phyloP scores from a whole-genome alignment of 371 early-diverging fungal genomes.

The Saksenaea vasiformis region DNA sequence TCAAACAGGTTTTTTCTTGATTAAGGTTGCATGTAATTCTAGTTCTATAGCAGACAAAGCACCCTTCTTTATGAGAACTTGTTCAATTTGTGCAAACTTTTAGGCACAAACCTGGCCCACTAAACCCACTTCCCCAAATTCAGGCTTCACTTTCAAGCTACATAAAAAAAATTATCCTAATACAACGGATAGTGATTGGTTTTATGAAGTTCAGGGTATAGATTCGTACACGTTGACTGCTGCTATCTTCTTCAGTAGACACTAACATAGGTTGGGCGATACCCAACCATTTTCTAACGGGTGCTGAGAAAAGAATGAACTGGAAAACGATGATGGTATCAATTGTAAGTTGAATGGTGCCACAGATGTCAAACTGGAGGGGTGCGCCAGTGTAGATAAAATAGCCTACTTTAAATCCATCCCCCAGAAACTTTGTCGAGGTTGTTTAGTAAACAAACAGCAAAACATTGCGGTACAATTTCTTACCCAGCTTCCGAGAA shows the following conservation, averaged over 20 bases:
- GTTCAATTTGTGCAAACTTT: too few relatives aligned
- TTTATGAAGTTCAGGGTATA: not conserved
- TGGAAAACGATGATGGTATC: slow-evolving; percentile 59
- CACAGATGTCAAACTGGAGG: slow-evolving; percentile 67
- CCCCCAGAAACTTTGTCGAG: slow-evolving; percentile 54
- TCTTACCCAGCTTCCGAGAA: slow-evolving; percentile 44
- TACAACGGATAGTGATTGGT: too few relatives aligned
- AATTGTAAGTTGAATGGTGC: slow-evolving; percentile 61
- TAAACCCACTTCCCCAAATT: too few relatives aligned
- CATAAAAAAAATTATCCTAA: too few relatives aligned
- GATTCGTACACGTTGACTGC: not conserved
- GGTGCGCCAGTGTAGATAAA: slow-evolving; percentile 58
- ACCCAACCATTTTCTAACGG: slow-evolving; percentile 14
- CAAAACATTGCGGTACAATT: not conserved
- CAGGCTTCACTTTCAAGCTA: too few relatives aligned
- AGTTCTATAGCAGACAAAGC: too few relatives aligned
- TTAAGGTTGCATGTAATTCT: too few relatives aligned
- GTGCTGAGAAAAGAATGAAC: slow-evolving; percentile 49
- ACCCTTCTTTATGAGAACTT: too few relatives aligned
- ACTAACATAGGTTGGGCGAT: not conserved
- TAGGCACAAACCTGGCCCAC: too few relatives aligned
- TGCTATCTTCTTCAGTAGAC: not conserved
- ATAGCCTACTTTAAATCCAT: slow-evolving; percentile 65
- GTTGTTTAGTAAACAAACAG: not conserved
- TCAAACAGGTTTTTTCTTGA: too few relatives aligned